These are phyloP conservation scores for Corynascus novoguineensis DNA, from an alignment of 495 filamentous ascomycete genomes.

Conservation along the genomic window DNA sequence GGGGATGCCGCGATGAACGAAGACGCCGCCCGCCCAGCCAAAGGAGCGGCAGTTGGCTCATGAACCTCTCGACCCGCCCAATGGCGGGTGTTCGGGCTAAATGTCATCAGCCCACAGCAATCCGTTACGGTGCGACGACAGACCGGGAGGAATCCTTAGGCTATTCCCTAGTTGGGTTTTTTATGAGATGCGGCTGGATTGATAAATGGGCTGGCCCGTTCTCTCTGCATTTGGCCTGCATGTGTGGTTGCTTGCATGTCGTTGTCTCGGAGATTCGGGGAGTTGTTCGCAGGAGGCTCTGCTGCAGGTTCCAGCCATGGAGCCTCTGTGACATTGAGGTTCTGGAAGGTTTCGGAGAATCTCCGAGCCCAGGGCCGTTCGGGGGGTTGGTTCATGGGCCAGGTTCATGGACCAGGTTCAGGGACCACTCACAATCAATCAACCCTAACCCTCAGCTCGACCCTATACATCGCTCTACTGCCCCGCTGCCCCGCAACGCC, in stretches of 20 bases:
- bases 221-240: background rate
- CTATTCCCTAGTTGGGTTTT: background rate
- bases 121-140: background rate
- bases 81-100: conserved; percentile 19
- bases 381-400: too few relatives aligned
- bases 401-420: too few relatives aligned
- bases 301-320: background rate
- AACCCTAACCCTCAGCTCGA: too few relatives aligned
- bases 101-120: background rate
- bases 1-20: background rate
- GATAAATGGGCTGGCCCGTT: background rate
- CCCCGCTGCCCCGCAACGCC: too few relatives aligned
- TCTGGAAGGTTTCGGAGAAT: background rate
- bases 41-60: conserved; percentile 10
- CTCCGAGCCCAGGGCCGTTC: too few relatives aligned
- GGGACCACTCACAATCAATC: too few relatives aligned
- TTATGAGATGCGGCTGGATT: background rate
- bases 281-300: background rate
- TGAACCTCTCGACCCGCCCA: background rate
- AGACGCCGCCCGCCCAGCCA: background rate
- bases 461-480: too few relatives aligned
- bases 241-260: background rate
- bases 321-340: background rate
- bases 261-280: conserved; percentile 3
- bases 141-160: background rate